phyloP scores from a whole-genome alignment of 108 stramenopile genomes.

The Cyclotella atomus region DNA sequence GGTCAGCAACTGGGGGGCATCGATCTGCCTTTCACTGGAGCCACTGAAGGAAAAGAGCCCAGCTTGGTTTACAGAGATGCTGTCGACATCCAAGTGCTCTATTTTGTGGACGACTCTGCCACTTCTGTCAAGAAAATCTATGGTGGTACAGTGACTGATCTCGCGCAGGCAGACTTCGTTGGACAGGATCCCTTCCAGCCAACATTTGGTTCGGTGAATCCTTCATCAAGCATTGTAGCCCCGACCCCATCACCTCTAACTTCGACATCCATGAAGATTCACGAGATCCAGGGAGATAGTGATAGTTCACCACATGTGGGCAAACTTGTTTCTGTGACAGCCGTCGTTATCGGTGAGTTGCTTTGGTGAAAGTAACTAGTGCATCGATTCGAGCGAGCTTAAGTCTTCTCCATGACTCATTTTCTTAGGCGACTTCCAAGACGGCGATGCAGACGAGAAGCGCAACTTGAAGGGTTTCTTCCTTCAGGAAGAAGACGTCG shows the following conservation, averaged over 20 bases:
- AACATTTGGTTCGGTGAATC: conserved; percentile 7
- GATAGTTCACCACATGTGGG: not conserved
- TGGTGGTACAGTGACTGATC: not conserved
- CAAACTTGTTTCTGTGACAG: not conserved
- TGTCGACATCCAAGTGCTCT: not conserved
- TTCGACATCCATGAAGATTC: not conserved
- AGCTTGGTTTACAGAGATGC: not conserved
- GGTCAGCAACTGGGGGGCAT: conserved; percentile 1
- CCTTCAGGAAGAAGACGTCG: conserved; percentile 43
- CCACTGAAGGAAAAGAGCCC: conserved; percentile 1
- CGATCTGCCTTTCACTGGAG: conserved; percentile 14
- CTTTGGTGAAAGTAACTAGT: too few relatives aligned
- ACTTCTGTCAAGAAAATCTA: not conserved
- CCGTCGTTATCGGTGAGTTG: conserved; percentile 14
- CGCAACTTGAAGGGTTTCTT: conserved; percentile 51
- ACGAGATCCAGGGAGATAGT: not conserved
- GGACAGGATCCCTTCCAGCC: conserved; percentile 1
- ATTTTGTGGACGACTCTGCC: not conserved
- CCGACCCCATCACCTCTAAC: not conserved
- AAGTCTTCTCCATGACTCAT: not conserved
- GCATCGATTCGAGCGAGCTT: not conserved
- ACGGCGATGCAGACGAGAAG: conserved; percentile 23
- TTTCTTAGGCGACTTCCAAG: conserved; percentile 36
- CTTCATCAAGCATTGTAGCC: not conserved
- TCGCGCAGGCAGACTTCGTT: not conserved